Evolutionary conservation across 1,284 basidiomycete genomes (phyloP), one percentile per base, ranked within the genome.

Genomic region (Tilletia walkeri): DNA sequence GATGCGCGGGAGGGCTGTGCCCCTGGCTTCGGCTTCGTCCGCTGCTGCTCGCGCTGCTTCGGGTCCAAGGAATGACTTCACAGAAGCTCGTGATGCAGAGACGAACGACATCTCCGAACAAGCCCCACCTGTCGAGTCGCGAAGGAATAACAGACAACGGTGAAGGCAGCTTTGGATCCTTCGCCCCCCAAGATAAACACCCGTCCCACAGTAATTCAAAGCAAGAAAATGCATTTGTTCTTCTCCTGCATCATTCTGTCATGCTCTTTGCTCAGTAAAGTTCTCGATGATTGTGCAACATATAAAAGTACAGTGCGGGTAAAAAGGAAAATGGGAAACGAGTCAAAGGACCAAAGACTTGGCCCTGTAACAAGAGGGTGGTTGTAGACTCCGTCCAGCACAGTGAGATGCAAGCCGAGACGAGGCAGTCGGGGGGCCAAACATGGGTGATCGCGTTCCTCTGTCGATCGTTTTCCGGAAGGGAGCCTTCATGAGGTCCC

Each of bases 1-100:
- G 0, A 24, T 24, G 24, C 59, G 59, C 18, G 59, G 59, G 14
- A 7, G 36, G 18, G 34, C 59, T 39, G 16, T 39, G 34, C 14
- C 38, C 4, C 36, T 39, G 7, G 6, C 54, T 14, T n/a, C 54
- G 16, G 14, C 6, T 45, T 45, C 41, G 41, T 45, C 50, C 10
- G 7, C 50, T 6, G 30, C 59, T 6, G 36, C 30, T 36, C 59
- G 59, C 16, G 59, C 59, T 18, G 59, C 59, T 16, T 14, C 59
- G 59, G 59, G 59, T 16, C 59, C 59, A 6, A 38, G 38, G 36
- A 63, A 63, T 16, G 59, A 63, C 12, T 63, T 39, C 36, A 38
- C 59, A 4, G 34, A 38, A 16, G 59, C 59, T 16, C 59, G 59
- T 10, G 59, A 63, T 18, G 34, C 34, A 14, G 59, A 63, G 59